phyloP scores from a whole-genome alignment of 176 grass and related monocot genomes.

The Hordeum marinum region DNA sequence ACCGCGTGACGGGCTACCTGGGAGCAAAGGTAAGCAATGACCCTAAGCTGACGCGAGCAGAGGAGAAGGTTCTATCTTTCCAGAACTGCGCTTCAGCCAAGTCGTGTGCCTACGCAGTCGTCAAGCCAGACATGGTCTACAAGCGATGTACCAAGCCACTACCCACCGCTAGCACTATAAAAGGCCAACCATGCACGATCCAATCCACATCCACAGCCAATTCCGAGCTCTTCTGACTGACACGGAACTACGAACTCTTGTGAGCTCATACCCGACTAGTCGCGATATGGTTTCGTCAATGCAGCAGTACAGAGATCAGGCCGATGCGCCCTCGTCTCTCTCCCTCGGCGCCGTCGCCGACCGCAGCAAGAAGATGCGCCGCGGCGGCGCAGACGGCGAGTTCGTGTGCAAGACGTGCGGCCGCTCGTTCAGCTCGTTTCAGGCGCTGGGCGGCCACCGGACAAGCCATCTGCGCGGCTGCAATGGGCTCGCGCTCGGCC shows the following conservation, averaged over 20 bases:
- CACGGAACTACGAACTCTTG: too few relatives aligned
- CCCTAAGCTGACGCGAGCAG: not conserved
- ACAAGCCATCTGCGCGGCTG: constrained; percentile 58
- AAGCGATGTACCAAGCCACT: not conserved
- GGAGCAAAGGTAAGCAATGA: too few relatives aligned
- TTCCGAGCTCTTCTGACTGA: not conserved
- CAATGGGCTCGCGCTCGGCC: constrained; percentile 25
- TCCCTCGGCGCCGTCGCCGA: not conserved
- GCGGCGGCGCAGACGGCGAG: not conserved
- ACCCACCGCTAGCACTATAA: not conserved
- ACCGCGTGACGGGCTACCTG: not conserved
- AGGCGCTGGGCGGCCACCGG: constrained; percentile 57
- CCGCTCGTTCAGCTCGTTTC: constrained; percentile 57
- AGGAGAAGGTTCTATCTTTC: not conserved
- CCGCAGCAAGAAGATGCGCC: not conserved
- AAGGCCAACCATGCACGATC: not conserved
- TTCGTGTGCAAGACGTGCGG: constrained; percentile 64
- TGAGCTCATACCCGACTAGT: too few relatives aligned
- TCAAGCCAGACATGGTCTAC: not conserved
- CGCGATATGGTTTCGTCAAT: not conserved
- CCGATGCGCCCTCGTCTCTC: not conserved
- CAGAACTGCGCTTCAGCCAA: too few relatives aligned
- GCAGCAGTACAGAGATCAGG: constrained; percentile 19
- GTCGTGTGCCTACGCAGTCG: not conserved
- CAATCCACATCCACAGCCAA: not conserved